phyloP scores from a whole-genome alignment of 805 yeast genomes.

The Wickerhamomyces rabaulensis region DNA sequence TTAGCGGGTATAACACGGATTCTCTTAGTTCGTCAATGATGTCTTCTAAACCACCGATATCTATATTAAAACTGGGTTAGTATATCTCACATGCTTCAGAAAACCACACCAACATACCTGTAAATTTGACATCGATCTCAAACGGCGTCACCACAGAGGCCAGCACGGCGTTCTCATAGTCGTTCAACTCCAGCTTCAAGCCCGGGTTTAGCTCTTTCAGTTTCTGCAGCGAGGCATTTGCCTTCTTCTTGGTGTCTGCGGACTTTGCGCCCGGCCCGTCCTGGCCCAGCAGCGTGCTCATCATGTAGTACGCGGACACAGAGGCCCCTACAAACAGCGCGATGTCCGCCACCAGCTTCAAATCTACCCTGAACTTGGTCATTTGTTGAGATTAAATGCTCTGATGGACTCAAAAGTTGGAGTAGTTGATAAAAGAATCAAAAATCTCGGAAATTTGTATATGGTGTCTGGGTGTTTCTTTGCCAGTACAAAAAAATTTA shows the following conservation, averaged over 20 bases:
- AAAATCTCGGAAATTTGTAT: conserved; percentile 1
- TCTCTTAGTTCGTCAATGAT: conserved; percentile 84
- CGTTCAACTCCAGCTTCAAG: conserved; percentile 47
- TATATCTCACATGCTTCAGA: not conserved
- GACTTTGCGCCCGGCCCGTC: conserved; percentile 44
- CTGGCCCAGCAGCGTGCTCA: conserved; percentile 38
- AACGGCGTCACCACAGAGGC: conserved; percentile 78
- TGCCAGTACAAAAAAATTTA: not conserved
- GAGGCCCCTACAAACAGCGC: conserved; percentile 58
- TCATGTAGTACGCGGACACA: conserved; percentile 60
- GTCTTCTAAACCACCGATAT: conserved; percentile 83
- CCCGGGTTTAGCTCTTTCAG: conserved; percentile 58
- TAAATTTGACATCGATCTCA: conserved; percentile 71
- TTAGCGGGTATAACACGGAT: conserved; percentile 82
- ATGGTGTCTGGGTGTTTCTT: not conserved
- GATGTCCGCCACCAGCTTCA: conserved; percentile 39
- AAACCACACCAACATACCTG: conserved; percentile 21
- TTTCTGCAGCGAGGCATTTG: conserved; percentile 49
- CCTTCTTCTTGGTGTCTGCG: conserved; percentile 57
- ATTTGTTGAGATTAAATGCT: conserved; percentile 7
- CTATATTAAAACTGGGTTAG: conserved; percentile 26
- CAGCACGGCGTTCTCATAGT: conserved; percentile 74
- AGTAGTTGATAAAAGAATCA: conserved; percentile 1
- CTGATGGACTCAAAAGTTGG: not conserved
- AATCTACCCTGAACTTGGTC: conserved; percentile 30